Percentiles rank a stretch among this genome's conserved stretches.
These are phyloP conservation scores for Cicer judaicum DNA, from an alignment of 306 rosid species.

Conservation along the genomic window DNA sequence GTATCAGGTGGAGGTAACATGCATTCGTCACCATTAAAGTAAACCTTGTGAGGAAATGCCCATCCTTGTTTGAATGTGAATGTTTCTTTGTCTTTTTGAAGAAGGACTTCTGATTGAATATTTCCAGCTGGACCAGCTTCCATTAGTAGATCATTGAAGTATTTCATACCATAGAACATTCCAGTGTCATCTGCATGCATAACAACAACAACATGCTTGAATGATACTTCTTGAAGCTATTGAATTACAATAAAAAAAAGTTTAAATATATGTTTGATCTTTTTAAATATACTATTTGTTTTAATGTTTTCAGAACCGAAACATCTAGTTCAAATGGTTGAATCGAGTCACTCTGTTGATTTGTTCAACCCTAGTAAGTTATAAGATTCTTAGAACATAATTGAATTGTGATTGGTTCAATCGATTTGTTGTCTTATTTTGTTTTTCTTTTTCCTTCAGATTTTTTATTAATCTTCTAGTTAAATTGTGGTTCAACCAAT, in stretches of 20 bases:
- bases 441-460: too few relatives aligned
- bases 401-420: too few relatives aligned
- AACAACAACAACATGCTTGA: constrained; percentile 24
- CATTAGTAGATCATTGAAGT: constrained; percentile 76
- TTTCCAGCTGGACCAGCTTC: constrained; percentile 87
- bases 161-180: constrained; percentile 86
- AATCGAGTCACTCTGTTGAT: too few relatives aligned
- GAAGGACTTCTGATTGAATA: constrained; percentile 83
- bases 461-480: too few relatives aligned
- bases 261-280: too few relatives aligned
- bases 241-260: neutral
- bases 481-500: too few relatives aligned
- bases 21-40: constrained; percentile 95
- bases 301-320: too few relatives aligned
- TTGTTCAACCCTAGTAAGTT: too few relatives aligned
- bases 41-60: constrained; percentile 91
- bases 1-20: constrained; percentile 89
- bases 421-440: too few relatives aligned
- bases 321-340: too few relatives aligned
- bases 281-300: too few relatives aligned
- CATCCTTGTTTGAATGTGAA: constrained; percentile 93
- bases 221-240: constrained; percentile 2
- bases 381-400: too few relatives aligned
- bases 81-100: constrained; percentile 71
- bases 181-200: constrained; percentile 82